Base-by-base conservation (phyloP, 179 eudicot species). In the Patellifolia procumbens region DNA sequence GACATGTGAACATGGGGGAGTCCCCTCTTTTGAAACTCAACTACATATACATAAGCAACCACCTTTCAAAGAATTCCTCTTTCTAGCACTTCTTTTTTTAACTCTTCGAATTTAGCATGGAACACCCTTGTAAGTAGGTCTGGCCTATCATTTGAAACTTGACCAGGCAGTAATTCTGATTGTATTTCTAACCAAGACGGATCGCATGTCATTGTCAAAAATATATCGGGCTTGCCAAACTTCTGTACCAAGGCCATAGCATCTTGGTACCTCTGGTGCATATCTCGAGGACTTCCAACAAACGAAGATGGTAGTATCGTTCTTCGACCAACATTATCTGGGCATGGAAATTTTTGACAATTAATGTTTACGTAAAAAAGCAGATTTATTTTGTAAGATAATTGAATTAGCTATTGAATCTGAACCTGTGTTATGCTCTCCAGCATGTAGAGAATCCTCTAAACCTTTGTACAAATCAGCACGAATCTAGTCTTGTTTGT, bases 291-390 rank as follows among this genome's bases (percentile, higher is more conserved):
- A 37, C 42, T 37, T 37, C 6, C 42, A 2, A 37, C 42, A 10
- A 43, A 68, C 3, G 72, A 43, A 7, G 53, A 22, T n/a, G 72
- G 55, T 46, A 68, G 12, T 24, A 43, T 45, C 4, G 16, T 46
- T 10, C 55, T 26, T 12, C 31, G 35, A 2, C 58, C 70, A 65
- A 65, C 70, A 65, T 65, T 65, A 17, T 65, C 70, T 65, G 49
- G 0, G 0, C 11, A 0, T 19, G 16, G 28, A 20, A 20, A 65
- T 12, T 0, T 0, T 20, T 1, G 5, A 1, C 0, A 20, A 39
- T 0, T 37, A 61, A 2, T 20, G 20, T 20, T 65, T 0, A 7
- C 39, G 7, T 16, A 1, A 4, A 6, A 37, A 37, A 37, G 2
- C 6, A 6, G 42, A 2, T 37, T 37, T 2, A 37, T 37, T 37